Percentiles rank a stretch among this genome's conserved stretches.
These are phyloP conservation scores for Dendryphion nanum DNA, from an alignment of 2,329 filamentous ascomycete genomes.

Conservation along the genomic window DNA sequence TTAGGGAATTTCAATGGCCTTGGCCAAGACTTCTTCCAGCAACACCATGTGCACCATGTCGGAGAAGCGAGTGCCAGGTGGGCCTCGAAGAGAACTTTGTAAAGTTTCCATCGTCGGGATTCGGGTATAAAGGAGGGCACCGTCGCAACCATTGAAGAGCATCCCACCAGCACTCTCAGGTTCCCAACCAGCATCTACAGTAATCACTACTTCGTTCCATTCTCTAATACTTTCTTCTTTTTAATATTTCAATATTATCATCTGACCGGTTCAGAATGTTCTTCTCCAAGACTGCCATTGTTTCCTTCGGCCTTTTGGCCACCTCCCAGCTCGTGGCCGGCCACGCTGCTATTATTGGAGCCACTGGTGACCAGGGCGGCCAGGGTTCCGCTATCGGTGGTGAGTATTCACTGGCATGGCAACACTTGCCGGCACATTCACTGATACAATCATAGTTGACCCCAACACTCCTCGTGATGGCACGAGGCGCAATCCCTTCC, in stretches of 20 bases:
- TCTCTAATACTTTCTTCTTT: conserved; percentile 24
- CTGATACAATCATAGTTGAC: conserved; percentile 40
- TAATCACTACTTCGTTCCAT: conserved; percentile 32
- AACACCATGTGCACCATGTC: too few species aligned
- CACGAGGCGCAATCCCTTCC: conserved; percentile 60
- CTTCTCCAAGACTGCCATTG: conserved; percentile 39
- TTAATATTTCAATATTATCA: conserved; percentile 4
- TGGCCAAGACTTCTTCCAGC: conserved; percentile 33
- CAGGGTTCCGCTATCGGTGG: conserved; percentile 51
- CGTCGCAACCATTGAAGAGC: not conserved
- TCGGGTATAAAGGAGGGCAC: not conserved
- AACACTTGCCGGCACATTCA: not conserved
- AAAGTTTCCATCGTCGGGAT: too few species aligned
- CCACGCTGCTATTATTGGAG: conserved; percentile 60
- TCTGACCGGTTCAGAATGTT: conserved; percentile 44
- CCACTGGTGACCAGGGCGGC: conserved; percentile 59
- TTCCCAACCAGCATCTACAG: conserved; percentile 32
- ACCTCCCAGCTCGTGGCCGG: conserved; percentile 57
- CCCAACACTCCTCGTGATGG: conserved; percentile 61
- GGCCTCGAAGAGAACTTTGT: too few species aligned
- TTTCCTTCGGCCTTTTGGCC: conserved; percentile 52
- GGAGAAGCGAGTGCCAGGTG: too few species aligned
- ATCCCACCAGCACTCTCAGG: not conserved
- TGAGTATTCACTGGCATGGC: conserved; percentile 19
- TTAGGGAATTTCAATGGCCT: conserved; percentile 22